Evolutionary conservation across 257 asterid genomes (phyloP).

Genomic region (Fraxinus americana): DNA sequence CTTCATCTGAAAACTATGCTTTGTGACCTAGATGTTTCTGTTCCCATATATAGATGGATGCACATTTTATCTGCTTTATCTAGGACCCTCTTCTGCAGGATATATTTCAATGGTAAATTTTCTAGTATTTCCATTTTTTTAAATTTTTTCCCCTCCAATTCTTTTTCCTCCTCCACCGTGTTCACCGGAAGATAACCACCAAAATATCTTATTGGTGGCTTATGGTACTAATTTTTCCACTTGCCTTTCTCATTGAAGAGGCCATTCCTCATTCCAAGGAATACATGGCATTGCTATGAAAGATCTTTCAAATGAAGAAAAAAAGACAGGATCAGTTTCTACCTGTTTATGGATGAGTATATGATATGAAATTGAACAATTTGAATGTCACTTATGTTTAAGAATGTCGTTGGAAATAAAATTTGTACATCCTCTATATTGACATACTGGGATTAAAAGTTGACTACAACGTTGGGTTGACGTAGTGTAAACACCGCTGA

Average conservation of each 20-base stretch:
- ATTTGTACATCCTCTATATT: neutral
- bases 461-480: neutral
- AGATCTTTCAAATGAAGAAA: neutral
- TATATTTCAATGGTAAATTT: neutral
- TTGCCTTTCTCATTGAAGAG: neutral
- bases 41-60: conserved; percentile 13
- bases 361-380: conserved; percentile 1
- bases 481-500: neutral
- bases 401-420: neutral
- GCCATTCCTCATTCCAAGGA: neutral
- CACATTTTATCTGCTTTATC: neutral
- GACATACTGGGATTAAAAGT: neutral
- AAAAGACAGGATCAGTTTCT: conserved; percentile 1
- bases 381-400: neutral
- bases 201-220: conserved; percentile 3
- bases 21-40: conserved; percentile 17
- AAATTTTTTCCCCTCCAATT: neutral
- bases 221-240: neutral
- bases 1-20: conserved; percentile 13
- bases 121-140: neutral
- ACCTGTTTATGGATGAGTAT: neutral
- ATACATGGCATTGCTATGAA: neutral
- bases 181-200: conserved; percentile 15
- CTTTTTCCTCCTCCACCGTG: neutral
- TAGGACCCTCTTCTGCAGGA: neutral